Base-by-base conservation (phyloP, 345 rosid species). In the Acer yangbiense region DNA sequence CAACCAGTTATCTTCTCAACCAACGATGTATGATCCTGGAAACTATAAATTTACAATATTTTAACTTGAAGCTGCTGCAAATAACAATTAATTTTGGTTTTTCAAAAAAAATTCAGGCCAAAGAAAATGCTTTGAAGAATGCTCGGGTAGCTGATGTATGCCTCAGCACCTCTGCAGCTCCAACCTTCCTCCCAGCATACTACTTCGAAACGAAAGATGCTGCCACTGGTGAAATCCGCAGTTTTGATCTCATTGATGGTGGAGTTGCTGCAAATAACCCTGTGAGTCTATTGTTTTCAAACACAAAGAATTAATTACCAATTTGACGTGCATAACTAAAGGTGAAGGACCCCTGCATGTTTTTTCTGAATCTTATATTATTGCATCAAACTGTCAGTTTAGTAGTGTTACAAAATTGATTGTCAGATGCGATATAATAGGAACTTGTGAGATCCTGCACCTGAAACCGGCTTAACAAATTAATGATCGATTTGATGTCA, bases 221-320 rank as follows among this genome's bases (percentile, higher is more conserved):
- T 18, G 75, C 17, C 14, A 29, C 39, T 1, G 71, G 77, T 20
- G 14, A 29, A 4, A 71, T 14, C 18, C 71, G 41, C 12, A 55
- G 23, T 20, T 80, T 74, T 41, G 58, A 80, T 43, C 86, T 83
- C 2, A 7, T 80, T 63, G 86, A 80, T 44, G 86, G 86, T 18
- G 84, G 72, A 11, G 80, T 83, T 20, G 82, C 77, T 0, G 84
- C 82, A 12, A 80, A 78, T 65, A 83, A 83, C 41, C 83, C 84
- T n/a, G 50, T 46, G 50, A 46, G 50, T 35, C 39, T 3, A 5
- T 35, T 35, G 39, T 35, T 35, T 35, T 35, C 39, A 35, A 43
- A 43, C 46, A 43, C 39, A 35, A 29, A 29, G 39, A 43, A 43
- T 43, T 43, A 8, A 43, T 43, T 0, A 43, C 9, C 46, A 43